Base-by-base conservation (phyloP, 345 rosid genomes). In the Hirschfeldia incana region DNA sequence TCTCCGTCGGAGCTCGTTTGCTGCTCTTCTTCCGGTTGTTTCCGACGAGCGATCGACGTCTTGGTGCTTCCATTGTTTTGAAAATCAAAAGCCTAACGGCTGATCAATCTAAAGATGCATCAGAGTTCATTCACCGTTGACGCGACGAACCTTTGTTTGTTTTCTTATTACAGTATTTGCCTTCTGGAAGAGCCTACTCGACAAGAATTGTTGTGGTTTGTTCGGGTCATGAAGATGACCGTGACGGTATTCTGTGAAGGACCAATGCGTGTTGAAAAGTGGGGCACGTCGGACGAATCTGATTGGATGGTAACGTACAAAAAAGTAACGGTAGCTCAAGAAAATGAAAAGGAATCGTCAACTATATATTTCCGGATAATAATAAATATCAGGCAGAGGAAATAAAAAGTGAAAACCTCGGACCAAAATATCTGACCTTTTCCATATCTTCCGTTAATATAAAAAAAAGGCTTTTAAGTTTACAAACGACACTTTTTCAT, bases 51-150 rank as follows among this genome's bases (percentile, higher is more conserved):
- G 74, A 61, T 68, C 34, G 13, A 28, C 27, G 61, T 71, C 67
- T 76, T 51, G 59, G 55, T 65, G 69, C 53, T 73, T 78, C 77
- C 77, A 78, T 78, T 12, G 4, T 63, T 63, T 3, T 4, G 8
- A 33, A 15, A 63, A 63, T n/a, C 17, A 11, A 28, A 28, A 60
- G 34, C n/a, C 65, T 63, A 39, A 33, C 9, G 37, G 66, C 67
- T n/a, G 67, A 63, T 63, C 67, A 63, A 16, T 51, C 57, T 51
- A 51, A 3, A 51, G 17, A 51, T 51, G n/a, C 57, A n/a, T 51
- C 21, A 51, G 57, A 4, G 6, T 59, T 26, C 12, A 7, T 59
- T 59, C 63, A 59, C 12, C 30, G 63, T 59, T 59, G 30, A 58
- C 62, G 62, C 30, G 30, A 58, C 29, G 63, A 28, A 59, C 57